Percentiles rank a stretch among this genome's conserved stretches.
Evolutionary conservation across 2,329 filamentous ascomycete species (phyloP).

Genomic region (Alternaria sp.): DNA sequence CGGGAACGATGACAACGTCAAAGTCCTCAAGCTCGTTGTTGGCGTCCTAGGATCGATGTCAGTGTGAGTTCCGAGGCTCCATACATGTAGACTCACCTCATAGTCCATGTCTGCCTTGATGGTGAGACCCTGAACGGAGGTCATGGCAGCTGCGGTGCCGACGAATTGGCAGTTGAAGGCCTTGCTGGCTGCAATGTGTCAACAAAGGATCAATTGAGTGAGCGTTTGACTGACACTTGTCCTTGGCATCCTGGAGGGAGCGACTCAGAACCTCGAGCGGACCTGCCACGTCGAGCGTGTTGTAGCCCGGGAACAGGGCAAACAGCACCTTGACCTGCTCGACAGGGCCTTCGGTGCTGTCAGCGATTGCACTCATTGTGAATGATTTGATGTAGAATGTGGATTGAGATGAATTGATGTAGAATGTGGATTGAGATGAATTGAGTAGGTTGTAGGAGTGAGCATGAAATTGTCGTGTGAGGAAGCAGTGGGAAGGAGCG

Average conservation of each 20-base stretch:
- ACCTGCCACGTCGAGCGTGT: constrained; percentile 65
- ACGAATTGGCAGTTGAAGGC: constrained; percentile 64
- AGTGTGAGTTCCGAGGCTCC: neutral
- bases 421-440: constrained; percentile 27
- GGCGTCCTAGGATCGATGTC: constrained; percentile 62
- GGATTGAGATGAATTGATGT: constrained; percentile 26
- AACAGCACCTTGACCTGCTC: constrained; percentile 71
- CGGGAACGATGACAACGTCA: constrained; percentile 80
- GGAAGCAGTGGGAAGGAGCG: constrained; percentile 21
- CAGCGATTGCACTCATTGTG: constrained; percentile 53
- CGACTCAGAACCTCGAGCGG: constrained; percentile 66
- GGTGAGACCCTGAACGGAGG: constrained; percentile 69
- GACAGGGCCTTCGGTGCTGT: constrained; percentile 54
- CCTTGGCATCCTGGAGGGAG: constrained; percentile 63
- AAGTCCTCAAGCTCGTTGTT: constrained; percentile 76
- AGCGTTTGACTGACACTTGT: constrained; percentile 54
- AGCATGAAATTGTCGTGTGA: constrained; percentile 30
- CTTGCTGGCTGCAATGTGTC: constrained; percentile 55
- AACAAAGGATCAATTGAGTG: constrained; percentile 23
- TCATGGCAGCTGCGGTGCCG: constrained; percentile 56
- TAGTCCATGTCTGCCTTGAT: constrained; percentile 78
- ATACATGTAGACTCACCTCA: constrained; percentile 53
- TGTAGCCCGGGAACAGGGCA: constrained; percentile 64
- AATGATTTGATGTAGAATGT: constrained; percentile 30
- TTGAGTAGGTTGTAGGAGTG: constrained; percentile 24